These are phyloP conservation scores for Penicillium turbatum DNA, from an alignment of 495 filamentous ascomycete species.

Conservation along the genomic window DNA sequence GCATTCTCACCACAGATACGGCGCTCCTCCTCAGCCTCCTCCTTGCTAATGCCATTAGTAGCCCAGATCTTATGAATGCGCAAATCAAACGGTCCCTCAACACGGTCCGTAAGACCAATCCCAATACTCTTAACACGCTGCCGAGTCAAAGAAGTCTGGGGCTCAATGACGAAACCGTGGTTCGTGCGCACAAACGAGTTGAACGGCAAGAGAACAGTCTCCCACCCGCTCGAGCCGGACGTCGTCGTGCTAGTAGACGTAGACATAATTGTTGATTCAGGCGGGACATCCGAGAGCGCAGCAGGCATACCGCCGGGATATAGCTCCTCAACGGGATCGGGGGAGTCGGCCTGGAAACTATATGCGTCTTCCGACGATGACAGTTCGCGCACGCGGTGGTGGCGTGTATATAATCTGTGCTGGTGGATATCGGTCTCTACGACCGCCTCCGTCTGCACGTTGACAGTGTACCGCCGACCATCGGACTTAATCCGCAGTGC, in stretches of 20 bases:
- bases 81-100: slow-evolving; percentile 82
- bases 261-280: slow-evolving; percentile 38
- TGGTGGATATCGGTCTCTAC: slow-evolving; percentile 93
- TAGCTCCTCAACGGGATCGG: slow-evolving; percentile 19
- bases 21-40: slow-evolving; percentile 38
- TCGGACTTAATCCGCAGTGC: slow-evolving; percentile 89
- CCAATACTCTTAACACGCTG: slow-evolving; percentile 82
- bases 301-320: slow-evolving; percentile 33
- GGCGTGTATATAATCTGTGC: slow-evolving; percentile 79
- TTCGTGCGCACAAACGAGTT: slow-evolving; percentile 94
- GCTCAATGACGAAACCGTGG: slow-evolving; percentile 82
- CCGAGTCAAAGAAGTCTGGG: slow-evolving; percentile 79
- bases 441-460: slow-evolving; percentile 90
- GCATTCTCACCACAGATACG: slow-evolving; percentile 43
- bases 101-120: slow-evolving; percentile 81
- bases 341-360: slow-evolving; percentile 15
- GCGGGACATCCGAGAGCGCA: slow-evolving; percentile 38
- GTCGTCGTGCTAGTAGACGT: slow-evolving; percentile 30
- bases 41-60: slow-evolving; percentile 44
- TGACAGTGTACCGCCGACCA: slow-evolving; percentile 88
- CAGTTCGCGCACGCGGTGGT: slow-evolving; percentile 35
- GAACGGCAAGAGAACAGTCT: slow-evolving; percentile 85
- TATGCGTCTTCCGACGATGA: neutral
- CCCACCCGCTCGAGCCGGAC: slow-evolving; percentile 72
- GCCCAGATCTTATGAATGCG: slow-evolving; percentile 82